phyloP scores from a whole-genome alignment of 805 yeast genomes.

The Ogataea nonfermentans region DNA sequence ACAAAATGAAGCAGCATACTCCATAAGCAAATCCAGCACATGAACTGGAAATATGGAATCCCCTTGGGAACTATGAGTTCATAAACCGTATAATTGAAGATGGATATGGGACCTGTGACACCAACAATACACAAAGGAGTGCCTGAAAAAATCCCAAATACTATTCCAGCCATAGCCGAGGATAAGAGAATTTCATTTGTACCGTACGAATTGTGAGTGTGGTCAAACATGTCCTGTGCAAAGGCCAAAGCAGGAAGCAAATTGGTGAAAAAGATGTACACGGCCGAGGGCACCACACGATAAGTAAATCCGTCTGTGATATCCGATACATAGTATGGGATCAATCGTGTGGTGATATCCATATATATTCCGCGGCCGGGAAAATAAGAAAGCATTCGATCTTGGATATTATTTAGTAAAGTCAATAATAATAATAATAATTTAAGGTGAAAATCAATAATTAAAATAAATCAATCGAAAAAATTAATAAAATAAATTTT shows the following conservation, averaged over 20 bases:
- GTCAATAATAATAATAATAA: no score
- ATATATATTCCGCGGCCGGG: slow-evolving; percentile 50
- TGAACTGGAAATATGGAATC: slow-evolving; percentile 72
- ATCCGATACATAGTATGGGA: slow-evolving; percentile 74
- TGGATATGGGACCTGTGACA: slow-evolving; percentile 93
- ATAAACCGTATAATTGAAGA: slow-evolving; percentile 88
- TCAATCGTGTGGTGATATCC: slow-evolving; percentile 46
- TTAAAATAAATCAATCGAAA: neutral
- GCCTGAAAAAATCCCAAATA: slow-evolving; percentile 82
- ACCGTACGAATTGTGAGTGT: slow-evolving; percentile 83
- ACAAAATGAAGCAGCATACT: slow-evolving; percentile 75
- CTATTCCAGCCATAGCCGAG: slow-evolving; percentile 84
- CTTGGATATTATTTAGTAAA: no score
- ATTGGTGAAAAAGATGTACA: slow-evolving; percentile 86
- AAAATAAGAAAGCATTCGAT: neutral
- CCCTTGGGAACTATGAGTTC: slow-evolving; percentile 58
- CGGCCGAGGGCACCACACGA: slow-evolving; percentile 80
- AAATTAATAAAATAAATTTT: neutral
- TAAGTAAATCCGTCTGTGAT: slow-evolving; percentile 83
- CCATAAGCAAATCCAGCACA: slow-evolving; percentile 97
- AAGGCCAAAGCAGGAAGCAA: slow-evolving; percentile 91
- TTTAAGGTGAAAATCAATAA: neutral
- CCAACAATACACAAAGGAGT: slow-evolving; percentile 96
- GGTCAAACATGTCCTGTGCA: slow-evolving; percentile 96
- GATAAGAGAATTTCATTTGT: slow-evolving; percentile 84